These are phyloP conservation scores for Luzula sylvatica DNA, from an alignment of 176 grass and related monocot species.

Conservation along the genomic window DNA sequence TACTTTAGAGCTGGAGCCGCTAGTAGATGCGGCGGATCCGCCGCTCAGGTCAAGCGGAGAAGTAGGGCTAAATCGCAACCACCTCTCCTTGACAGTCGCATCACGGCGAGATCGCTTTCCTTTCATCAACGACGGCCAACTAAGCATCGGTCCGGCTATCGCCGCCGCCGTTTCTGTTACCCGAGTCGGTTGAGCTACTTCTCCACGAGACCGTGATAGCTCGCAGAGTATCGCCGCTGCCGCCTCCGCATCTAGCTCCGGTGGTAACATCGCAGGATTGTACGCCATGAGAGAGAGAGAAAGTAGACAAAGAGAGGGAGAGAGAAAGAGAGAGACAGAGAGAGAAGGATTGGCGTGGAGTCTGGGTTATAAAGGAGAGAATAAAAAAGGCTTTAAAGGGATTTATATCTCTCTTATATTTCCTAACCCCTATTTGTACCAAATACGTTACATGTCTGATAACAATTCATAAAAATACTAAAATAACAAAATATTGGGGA, in stretches of 20 bases:
- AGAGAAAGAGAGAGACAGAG: constrained; percentile 2
- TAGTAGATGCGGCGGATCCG: constrained; percentile 14
- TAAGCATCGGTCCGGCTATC: neutral
- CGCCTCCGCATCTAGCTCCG: neutral
- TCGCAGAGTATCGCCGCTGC: constrained; percentile 10
- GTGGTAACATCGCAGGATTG: neutral
- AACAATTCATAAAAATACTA: neutral
- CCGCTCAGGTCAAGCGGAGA: constrained; percentile 17
- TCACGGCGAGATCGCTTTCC: constrained; percentile 15
- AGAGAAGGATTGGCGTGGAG: constrained; percentile 13
- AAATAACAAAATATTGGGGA: neutral
- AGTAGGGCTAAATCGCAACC: constrained; percentile 6
- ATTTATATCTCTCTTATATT: neutral
- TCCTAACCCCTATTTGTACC: constrained; percentile 10
- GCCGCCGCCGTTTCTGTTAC: no score
- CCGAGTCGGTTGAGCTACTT: no score
- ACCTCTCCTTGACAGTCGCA: constrained; percentile 5
- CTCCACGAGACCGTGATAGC: neutral
- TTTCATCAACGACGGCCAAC: constrained; percentile 14
- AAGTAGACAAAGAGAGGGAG: neutral
- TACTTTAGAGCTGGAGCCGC: constrained; percentile 16
- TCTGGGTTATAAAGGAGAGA: constrained; percentile 21
- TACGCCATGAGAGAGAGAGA: neutral
- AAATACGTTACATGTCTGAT: neutral
- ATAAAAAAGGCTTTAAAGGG: constrained; percentile 13